These are phyloP conservation scores for Mortierella sp. DNA, from an alignment of 371 early-diverging fungal species.

Conservation along the genomic window DNA sequence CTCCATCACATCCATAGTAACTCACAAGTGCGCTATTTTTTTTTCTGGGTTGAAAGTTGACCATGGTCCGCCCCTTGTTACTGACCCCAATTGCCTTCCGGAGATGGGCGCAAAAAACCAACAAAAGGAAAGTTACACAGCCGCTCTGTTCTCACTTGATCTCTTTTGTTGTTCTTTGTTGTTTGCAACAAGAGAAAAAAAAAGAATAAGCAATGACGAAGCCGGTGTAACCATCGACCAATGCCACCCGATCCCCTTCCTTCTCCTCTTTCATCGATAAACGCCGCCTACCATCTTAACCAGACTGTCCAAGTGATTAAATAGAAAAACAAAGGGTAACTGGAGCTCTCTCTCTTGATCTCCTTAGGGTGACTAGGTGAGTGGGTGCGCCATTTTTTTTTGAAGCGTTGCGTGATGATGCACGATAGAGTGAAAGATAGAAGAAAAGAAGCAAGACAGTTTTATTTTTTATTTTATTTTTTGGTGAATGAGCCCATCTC, in stretches of 20 bases:
- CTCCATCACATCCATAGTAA: too few relatives aligned
- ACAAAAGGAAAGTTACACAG: background rate
- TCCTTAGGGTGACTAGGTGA: background rate
- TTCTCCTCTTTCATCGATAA: background rate
- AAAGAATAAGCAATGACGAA: conserved; percentile 1
- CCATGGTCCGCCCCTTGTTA: background rate
- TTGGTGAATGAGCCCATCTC: conserved; percentile 8
- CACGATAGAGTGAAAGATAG: background rate
- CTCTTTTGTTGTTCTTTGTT: background rate
- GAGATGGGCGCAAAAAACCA: background rate
- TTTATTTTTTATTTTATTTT: background rate
- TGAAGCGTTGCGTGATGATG: background rate
- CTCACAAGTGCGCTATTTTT: too few relatives aligned
- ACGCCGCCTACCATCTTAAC: background rate
- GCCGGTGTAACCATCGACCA: background rate
- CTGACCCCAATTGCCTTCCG: background rate
- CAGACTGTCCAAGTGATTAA: background rate
- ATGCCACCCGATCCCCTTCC: background rate
- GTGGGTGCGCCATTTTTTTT: conserved; percentile 6
- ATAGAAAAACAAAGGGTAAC: background rate
- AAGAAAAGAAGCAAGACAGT: too few relatives aligned
- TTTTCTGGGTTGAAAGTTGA: too few relatives aligned
- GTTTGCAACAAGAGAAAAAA: background rate
- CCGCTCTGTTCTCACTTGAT: background rate
- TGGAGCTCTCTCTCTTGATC: background rate